Conservation (phyloP, 208 protist species). For the Trypanosoma scelopori region DNA sequence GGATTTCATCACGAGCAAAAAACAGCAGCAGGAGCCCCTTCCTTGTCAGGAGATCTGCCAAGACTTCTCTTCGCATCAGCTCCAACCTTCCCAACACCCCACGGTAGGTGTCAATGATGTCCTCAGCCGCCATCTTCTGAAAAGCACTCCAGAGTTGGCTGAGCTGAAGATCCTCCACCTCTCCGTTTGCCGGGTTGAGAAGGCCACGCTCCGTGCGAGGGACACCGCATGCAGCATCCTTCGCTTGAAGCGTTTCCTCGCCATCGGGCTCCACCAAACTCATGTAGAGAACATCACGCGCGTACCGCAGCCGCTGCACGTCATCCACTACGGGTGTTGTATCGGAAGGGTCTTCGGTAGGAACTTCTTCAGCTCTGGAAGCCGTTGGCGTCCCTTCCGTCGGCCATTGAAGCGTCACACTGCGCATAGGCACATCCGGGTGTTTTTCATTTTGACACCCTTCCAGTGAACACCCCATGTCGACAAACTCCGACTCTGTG, state of each 20-base stretch:
- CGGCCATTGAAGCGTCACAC: conserved; percentile 14
- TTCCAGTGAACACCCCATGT: not conserved
- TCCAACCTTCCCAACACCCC: conserved; percentile 23
- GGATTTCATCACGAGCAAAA: conserved; percentile 78
- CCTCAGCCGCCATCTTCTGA: conserved; percentile 25
- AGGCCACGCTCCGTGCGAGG: conserved; percentile 7
- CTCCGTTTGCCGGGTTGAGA: conserved; percentile 32
- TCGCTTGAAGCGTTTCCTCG: not conserved
- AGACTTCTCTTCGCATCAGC: conserved; percentile 33
- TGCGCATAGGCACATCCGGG: not conserved
- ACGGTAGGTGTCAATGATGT: conserved; percentile 45
- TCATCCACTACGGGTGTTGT: not conserved
- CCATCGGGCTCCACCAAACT: conserved; percentile 18
- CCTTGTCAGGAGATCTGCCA: conserved; percentile 48
- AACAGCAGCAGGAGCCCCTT: conserved; percentile 74
- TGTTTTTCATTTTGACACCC: not conserved
- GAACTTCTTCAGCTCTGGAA: not conserved
- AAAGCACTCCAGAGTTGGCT: conserved; percentile 69
- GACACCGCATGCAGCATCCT: not conserved
- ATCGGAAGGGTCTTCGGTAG: not conserved
- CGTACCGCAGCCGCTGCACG: not conserved
- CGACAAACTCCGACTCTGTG: conserved; percentile 42
- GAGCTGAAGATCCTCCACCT: conserved; percentile 74
- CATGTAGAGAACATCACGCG: conserved; percentile 27
- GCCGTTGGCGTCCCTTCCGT: not conserved